Evolutionary conservation across 495 filamentous ascomycete species (phyloP), one percentile per base, ranked within the genome.

Genomic region (Ascodesmis nigricans): DNA sequence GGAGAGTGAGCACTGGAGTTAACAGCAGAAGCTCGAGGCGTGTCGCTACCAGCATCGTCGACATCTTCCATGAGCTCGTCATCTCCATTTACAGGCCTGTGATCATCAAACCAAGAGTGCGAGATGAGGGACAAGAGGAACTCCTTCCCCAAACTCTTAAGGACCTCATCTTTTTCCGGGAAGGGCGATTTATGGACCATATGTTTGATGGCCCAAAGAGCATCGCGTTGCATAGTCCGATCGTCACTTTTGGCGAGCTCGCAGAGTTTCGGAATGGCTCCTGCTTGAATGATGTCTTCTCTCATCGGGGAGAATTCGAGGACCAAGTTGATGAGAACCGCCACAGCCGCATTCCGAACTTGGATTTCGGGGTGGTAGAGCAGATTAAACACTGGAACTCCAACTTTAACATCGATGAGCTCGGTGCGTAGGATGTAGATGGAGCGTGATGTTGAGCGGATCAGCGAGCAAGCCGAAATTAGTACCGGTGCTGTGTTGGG

Each of bases 121-220:
- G 55, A 70, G 33, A 91, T 78, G 18, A 84, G 56, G 22, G 70
- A 67, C 39, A 83, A 64, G 21, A 95, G 65, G 78, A 78, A 91
- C 11, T 66, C 69, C 1, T 77, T 64, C 5, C 69, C 69, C 3
- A 95, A 60, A 38, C 76, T 73, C 28, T 84, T 69, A 16, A 93
- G 57, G 29, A 77, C 72, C 29, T 63, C 65, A 43, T 72, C 71
- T 55, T 83, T 87, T 33, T 75, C 58, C 10, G 73, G 66, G 30
- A 70, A 69, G 15, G 65, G 58, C 1, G 75, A 65, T 19, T 65
- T 64, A 27, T 69, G 61, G 4, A 87, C 73, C 19, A 92, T 56
- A 54, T 92, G 78, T 47, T 93, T 95, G 29, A 97, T 60, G 13
- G 80, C 81, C 87, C 87, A 95, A 6, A 97, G 54, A 5, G 80